Conservation (phyloP, 257 asterid species). For the Schizonepeta tenuifolia region DNA sequence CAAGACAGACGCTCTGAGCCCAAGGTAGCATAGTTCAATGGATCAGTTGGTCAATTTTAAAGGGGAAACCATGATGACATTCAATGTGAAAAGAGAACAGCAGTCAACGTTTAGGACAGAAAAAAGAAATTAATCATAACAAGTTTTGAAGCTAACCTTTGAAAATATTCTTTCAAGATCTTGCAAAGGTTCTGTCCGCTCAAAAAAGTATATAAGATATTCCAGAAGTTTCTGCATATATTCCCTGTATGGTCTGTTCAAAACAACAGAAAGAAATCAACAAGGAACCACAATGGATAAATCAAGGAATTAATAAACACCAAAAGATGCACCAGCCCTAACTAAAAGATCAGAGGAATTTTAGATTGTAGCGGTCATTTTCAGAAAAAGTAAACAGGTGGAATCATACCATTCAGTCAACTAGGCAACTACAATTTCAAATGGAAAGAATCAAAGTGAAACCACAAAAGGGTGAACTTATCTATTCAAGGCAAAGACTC, state of each 20-base stretch:
- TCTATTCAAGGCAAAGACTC: constrained; percentile 10
- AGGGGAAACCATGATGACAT: constrained; percentile 18
- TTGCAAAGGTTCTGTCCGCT: constrained; percentile 87
- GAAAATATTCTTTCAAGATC: constrained; percentile 87
- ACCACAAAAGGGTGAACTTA: not conserved
- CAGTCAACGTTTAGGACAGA: constrained; percentile 17
- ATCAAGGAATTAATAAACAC: not conserved
- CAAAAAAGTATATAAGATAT: constrained; percentile 73
- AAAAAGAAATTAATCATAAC: not conserved
- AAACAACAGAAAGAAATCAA: constrained; percentile 31
- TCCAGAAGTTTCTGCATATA: constrained; percentile 81
- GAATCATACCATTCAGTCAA: not conserved
- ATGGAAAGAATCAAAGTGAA: not conserved
- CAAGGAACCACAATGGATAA: not conserved
- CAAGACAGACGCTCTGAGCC: not conserved
- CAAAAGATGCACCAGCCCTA: constrained; percentile 17
- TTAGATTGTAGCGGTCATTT: not conserved
- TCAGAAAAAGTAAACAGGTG: not conserved
- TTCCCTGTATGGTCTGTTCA: constrained; percentile 75
- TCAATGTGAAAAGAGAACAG: constrained; percentile 11
- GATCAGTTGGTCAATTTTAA: constrained; percentile 14
- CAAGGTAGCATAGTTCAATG: constrained; percentile 10
- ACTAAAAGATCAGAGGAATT: not conserved
- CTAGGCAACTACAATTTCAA: not conserved
- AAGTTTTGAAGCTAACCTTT: constrained; percentile 52